These are phyloP conservation scores for Diaporthe sp. DNA, from an alignment of 2,329 filamentous ascomycete species.

Conservation along the genomic window DNA sequence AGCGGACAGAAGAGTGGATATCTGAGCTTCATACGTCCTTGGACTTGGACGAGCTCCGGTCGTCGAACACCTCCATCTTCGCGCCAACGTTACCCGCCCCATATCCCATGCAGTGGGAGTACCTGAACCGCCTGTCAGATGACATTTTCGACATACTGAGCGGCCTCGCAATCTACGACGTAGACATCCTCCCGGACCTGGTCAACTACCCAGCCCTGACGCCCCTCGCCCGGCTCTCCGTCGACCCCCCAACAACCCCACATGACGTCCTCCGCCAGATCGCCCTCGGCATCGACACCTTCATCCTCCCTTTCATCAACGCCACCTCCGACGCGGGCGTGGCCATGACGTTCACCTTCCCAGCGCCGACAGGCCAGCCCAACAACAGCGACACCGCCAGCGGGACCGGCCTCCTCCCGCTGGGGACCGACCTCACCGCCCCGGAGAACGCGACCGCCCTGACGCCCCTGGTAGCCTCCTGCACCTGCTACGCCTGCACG, in stretches of 20 bases:
- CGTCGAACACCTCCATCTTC: conserved; percentile 61
- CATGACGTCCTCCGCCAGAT: conserved; percentile 84
- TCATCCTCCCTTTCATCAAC: conserved; percentile 83
- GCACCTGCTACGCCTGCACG: conserved; percentile 86
- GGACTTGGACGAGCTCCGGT: conserved; percentile 48
- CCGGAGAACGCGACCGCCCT: conserved; percentile 72
- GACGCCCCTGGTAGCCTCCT: conserved; percentile 72
- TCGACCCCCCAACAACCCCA: conserved; percentile 79
- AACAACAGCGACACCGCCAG: conserved; percentile 1
- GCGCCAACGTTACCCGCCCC: conserved; percentile 82
- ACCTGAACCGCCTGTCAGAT: conserved; percentile 79
- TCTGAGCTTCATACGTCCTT: conserved; percentile 72
- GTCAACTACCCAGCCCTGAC: conserved; percentile 66
- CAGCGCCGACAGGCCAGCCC: conserved; percentile 52
- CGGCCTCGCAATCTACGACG: conserved; percentile 84
- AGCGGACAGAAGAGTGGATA: conserved; percentile 88
- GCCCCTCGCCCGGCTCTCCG: conserved; percentile 79
- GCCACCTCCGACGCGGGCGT: conserved; percentile 86
- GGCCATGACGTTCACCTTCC: conserved; percentile 84
- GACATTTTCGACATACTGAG: conserved; percentile 72
- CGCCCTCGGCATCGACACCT: conserved; percentile 82
- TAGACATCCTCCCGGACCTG: conserved; percentile 77
- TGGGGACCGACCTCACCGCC: conserved; percentile 87
- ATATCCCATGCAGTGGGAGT: conserved; percentile 82
- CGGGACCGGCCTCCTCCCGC: conserved; percentile 54